Conservation (phyloP, 106 monocot genomes). For the Dendrobium chrysotoxum region DNA sequence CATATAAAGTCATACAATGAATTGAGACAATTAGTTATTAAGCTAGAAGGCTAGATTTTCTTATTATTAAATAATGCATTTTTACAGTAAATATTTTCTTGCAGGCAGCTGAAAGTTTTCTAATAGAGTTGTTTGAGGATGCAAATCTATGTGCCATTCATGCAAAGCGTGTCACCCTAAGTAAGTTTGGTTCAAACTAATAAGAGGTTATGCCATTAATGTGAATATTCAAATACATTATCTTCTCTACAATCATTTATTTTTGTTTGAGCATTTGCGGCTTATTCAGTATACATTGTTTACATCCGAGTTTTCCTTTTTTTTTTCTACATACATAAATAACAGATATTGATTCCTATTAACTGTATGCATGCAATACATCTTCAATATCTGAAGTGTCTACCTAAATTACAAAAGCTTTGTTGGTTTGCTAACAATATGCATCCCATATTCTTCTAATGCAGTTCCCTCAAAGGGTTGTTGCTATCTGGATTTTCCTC, state of each 20-base stretch:
- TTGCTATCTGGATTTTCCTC: not conserved
- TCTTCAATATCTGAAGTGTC: too few relatives aligned
- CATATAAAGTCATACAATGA: too few relatives aligned
- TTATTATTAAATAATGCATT: not conserved
- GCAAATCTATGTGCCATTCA: conserved; percentile 18
- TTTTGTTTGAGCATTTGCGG: not conserved
- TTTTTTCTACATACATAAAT: too few relatives aligned
- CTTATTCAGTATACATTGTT: not conserved
- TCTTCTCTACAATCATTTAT: too few relatives aligned
- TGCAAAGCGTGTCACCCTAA: conserved; percentile 20
- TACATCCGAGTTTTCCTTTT: too few relatives aligned
- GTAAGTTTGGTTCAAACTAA: conserved; percentile 13
- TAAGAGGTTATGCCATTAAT: not conserved
- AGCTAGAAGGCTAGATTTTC: too few relatives aligned
- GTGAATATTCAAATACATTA: not conserved
- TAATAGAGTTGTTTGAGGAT: conserved; percentile 21
- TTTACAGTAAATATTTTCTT: not conserved
- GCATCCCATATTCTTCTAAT: too few relatives aligned
- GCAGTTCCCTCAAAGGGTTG: not conserved
- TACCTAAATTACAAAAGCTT: too few relatives aligned
- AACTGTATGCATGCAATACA: too few relatives aligned
- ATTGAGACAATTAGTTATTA: too few relatives aligned
- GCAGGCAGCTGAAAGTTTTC: conserved; percentile 21
- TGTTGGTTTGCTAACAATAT: too few relatives aligned
- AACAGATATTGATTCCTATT: too few relatives aligned